Conservation (phyloP, 2,329 filamentous ascomycete genomes). For the Colletotrichum sp. region DNA sequence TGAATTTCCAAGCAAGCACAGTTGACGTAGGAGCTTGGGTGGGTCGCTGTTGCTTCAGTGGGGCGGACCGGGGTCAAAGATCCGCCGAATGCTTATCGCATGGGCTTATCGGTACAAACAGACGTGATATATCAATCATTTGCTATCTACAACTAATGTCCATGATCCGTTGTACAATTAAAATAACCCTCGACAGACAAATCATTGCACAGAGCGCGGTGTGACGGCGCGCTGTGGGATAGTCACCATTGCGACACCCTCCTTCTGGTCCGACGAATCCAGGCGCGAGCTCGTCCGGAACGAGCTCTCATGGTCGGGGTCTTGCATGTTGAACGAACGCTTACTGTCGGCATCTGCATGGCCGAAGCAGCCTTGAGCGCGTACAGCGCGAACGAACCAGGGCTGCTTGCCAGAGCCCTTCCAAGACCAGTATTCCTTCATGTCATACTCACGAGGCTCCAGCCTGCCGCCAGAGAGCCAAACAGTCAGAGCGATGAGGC, state of each 20-base stretch:
- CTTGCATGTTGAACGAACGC: conserved; percentile 20
- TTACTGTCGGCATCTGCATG: conserved; percentile 28
- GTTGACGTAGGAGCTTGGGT: conserved; percentile 17
- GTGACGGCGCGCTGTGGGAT: conserved; percentile 19
- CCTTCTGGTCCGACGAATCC: conserved; percentile 18
- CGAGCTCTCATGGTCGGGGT: conserved; percentile 19
- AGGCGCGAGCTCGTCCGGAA: conserved; percentile 14
- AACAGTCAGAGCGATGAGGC: conserved; percentile 50
- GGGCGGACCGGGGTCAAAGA: conserved; percentile 14
- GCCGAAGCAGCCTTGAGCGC: conserved; percentile 27
- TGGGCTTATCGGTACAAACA: not conserved
- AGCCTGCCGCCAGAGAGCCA: conserved; percentile 45
- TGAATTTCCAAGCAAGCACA: not conserved
- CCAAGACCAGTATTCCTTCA: conserved; percentile 63
- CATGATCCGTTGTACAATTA: not conserved
- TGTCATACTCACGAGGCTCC: conserved; percentile 56
- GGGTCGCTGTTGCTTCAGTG: not conserved
- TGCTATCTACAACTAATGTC: conserved; percentile 13
- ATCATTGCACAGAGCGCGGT: conserved; percentile 13
- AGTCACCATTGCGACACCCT: conserved; percentile 19
- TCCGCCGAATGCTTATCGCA: not conserved
- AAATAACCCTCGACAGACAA: not conserved
- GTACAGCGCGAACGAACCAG: conserved; percentile 49
- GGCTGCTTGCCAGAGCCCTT: conserved; percentile 51
- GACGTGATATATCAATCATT: not conserved